Evolutionary conservation across 2,329 filamentous ascomycete genomes (phyloP), one percentile per base, ranked within the genome.

Genomic region (Blastomyces emzantsi): DNA sequence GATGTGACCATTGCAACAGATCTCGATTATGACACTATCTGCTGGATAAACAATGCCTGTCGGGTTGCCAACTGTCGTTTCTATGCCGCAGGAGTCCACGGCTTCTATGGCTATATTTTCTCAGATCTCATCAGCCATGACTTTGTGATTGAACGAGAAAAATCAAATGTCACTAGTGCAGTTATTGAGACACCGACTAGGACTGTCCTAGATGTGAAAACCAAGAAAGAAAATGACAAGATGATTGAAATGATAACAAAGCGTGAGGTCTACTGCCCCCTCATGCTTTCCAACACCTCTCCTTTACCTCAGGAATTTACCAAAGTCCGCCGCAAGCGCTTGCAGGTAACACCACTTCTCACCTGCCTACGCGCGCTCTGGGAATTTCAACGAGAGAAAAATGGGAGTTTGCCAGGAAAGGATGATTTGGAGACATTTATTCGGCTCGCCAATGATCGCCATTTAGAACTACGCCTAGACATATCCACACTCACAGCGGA

Each of bases 91-190:
- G 88, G 87, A 60, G 85, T 89, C 2, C 90, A 97, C 73, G 94
- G 94, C 59, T 84, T 96, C 73, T 97, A 95, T 74, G 94, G 94
- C 63, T 99, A 90, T 78, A 89, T 96, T 68, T 99, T 99, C 74
- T 89, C 90, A 64, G 94, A 99, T 74, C 83, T 99, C 28, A 91
- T 96, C 69, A 84, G 87, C 70, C 94, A 99, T 75, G 87, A 92
- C 70, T 99, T 91, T 72, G 86, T 94, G 65, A 88, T 99, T 66
- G 88, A 96, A 78, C 87, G 94, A 64, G 86, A 90, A 66, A 87
- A 88, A 67, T 87, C 89, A 64, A 97, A 97, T 72, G 79, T 90
- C 15, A 73, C 84, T 25, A 81, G 83, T 0, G 69, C 77, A 3
- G 87, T 86, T 0, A 75, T 81, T 51, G 94, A 99, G 73, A 89